A percentile compares a stretch with the other conserved stretches of the same genome.
phyloP scores from a whole-genome alignment of 331 rosid genomes.

The Arachis monticola region DNA sequence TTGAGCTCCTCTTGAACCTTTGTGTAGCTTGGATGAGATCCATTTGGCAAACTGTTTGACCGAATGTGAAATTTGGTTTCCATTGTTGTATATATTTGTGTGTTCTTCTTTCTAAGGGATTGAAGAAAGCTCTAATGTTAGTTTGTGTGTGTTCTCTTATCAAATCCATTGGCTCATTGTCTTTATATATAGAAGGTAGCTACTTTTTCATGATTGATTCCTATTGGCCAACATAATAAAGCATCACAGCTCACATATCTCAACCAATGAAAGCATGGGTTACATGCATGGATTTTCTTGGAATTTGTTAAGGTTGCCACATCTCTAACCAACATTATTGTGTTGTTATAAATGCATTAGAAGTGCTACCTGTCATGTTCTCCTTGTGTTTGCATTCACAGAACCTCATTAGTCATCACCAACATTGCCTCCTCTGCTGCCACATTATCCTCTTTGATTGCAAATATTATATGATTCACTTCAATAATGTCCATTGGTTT shows the following conservation, averaged over 20 bases:
- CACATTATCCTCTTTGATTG: conserved; percentile 21
- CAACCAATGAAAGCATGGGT: conserved; percentile 46
- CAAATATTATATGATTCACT: neutral
- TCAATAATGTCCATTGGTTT: neutral
- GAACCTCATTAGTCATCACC: conserved; percentile 39
- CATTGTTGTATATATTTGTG: conserved; percentile 34
- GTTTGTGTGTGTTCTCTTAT: conserved; percentile 29
- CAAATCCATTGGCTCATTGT: conserved; percentile 21
- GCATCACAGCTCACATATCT: neutral
- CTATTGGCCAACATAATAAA: conserved; percentile 17
- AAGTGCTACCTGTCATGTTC: conserved; percentile 43
- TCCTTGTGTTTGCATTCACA: conserved; percentile 32
- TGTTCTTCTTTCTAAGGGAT: neutral
- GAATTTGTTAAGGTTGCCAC: conserved; percentile 45
- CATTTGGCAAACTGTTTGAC: conserved; percentile 71
- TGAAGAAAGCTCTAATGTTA: neutral
- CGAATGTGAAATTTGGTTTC: conserved; percentile 50
- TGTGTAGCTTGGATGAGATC: conserved; percentile 62
- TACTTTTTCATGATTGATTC: neutral
- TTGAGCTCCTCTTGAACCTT: conserved; percentile 58
- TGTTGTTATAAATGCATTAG: neutral
- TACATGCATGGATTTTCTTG: conserved; percentile 31
- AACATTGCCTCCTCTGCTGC: conserved; percentile 33
- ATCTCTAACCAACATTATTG: conserved; percentile 46
- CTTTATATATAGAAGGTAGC: conserved; percentile 32